Conservation (phyloP, 2,329 filamentous ascomycete species). For the Orbilia ellipsospora region DNA sequence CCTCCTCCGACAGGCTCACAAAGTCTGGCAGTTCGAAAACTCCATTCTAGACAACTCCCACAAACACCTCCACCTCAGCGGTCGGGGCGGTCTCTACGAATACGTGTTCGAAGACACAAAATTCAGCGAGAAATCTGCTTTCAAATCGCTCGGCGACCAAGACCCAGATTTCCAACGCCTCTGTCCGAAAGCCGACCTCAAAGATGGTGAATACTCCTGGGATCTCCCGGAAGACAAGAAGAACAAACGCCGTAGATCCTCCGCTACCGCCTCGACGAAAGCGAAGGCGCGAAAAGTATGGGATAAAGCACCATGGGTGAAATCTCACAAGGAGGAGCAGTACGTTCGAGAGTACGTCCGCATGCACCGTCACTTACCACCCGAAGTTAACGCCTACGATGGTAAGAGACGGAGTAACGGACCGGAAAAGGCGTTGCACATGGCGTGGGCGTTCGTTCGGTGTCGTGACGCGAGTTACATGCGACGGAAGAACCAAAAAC, state of each 20-base stretch:
- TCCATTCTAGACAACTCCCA: slow-evolving; percentile 46
- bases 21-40: slow-evolving; percentile 54
- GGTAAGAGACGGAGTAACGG: slow-evolving; percentile 44
- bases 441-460: slow-evolving; percentile 52
- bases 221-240: slow-evolving; percentile 39
- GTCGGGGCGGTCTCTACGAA: slow-evolving; percentile 51
- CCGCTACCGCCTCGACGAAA: slow-evolving; percentile 8
- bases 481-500: slow-evolving; percentile 40
- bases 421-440: slow-evolving; percentile 51
- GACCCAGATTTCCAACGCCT: slow-evolving; percentile 48
- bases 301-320: slow-evolving; percentile 50
- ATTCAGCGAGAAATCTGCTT: slow-evolving; percentile 48
- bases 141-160: slow-evolving; percentile 46
- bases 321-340: slow-evolving; percentile 34
- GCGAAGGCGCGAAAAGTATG: slow-evolving; percentile 30
- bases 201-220: slow-evolving; percentile 45
- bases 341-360: slow-evolving; percentile 51
- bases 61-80: slow-evolving; percentile 47
- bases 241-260: slow-evolving; percentile 30
- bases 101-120: slow-evolving; percentile 50
- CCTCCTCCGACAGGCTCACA: slow-evolving; percentile 40
- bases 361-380: slow-evolving; percentile 50
- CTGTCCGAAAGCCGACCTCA: slow-evolving; percentile 46
- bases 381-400: slow-evolving; percentile 45
- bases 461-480: slow-evolving; percentile 52